Percentiles rank a stretch among this genome's conserved stretches.
phyloP scores from a whole-genome alignment of 768 basidiomycete genomes.

The Pulveroboletus sp. region DNA sequence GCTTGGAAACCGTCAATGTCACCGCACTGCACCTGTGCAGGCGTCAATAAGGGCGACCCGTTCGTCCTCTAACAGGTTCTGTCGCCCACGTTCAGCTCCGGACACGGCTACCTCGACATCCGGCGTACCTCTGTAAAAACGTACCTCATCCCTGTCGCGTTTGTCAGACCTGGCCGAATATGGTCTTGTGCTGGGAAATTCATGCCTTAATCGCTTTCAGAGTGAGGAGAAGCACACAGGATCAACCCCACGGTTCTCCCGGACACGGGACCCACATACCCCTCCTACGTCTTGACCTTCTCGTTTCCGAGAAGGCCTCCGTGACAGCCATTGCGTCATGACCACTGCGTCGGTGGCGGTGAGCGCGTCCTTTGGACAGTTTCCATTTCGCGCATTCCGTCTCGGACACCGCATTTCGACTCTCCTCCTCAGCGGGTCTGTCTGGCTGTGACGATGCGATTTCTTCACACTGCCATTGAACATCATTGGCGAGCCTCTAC shows the following conservation, averaged over 20 bases:
- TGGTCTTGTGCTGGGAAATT: neutral
- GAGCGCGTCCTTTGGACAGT: conserved; percentile 17
- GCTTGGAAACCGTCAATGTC: conserved; percentile 12
- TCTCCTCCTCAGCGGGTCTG: conserved; percentile 21
- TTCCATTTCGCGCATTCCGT: conserved; percentile 30
- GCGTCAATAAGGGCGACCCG: conserved; percentile 5
- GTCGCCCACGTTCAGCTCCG: conserved; percentile 8
- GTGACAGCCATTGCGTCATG: conserved; percentile 23
- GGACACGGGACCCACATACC: conserved; percentile 16
- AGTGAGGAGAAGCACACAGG: conserved; percentile 23
- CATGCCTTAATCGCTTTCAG: conserved; percentile 4
- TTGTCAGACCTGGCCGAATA: neutral
- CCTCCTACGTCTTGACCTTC: conserved; percentile 6
- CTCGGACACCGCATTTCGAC: conserved; percentile 25
- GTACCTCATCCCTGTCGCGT: neutral
- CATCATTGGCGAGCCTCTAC: conserved; percentile 15
- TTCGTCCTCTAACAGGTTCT: conserved; percentile 1
- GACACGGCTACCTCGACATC: conserved; percentile 19
- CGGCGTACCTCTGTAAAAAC: conserved; percentile 5
- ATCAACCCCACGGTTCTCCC: conserved; percentile 14
- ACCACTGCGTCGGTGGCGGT: conserved; percentile 27
- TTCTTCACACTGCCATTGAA: conserved; percentile 31
- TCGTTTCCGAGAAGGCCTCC: conserved; percentile 6
- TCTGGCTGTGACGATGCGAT: conserved; percentile 31
- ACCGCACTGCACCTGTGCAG: conserved; percentile 18